These are phyloP conservation scores for Neocucurbitaria cava DNA, from an alignment of 2,329 filamentous ascomycete genomes.

Conservation along the genomic window DNA sequence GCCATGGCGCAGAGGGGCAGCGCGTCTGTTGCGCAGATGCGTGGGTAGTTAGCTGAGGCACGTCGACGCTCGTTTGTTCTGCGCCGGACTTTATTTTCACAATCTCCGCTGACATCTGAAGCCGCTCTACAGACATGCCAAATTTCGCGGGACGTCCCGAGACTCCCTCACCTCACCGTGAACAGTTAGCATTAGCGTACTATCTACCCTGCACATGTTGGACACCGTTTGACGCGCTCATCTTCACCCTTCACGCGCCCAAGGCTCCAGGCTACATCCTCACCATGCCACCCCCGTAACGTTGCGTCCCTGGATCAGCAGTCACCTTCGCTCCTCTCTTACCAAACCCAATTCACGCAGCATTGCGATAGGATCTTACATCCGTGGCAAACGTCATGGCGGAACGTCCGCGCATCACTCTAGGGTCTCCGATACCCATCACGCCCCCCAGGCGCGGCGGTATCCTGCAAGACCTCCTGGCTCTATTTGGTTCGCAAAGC, in stretches of 20 bases:
- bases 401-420: conserved; percentile 17
- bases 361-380: not conserved
- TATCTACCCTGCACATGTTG: not conserved
- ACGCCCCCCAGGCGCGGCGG: conserved; percentile 36
- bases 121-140: not conserved
- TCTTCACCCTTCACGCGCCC: conserved; percentile 1
- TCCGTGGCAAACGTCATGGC: conserved; percentile 24
- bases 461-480: conserved; percentile 32
- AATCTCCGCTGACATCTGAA: not conserved
- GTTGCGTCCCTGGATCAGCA: not conserved
- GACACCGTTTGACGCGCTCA: not conserved
- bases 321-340: conserved; percentile 5
- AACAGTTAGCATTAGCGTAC: not conserved
- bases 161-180: conserved; percentile 8
- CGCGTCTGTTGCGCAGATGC: not conserved
- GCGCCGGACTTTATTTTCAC: not conserved
- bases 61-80: no score
- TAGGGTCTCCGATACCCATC: conserved; percentile 26
- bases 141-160: not conserved
- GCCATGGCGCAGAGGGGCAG: conserved; percentile 29
- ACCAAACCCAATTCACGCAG: not conserved
- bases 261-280: not conserved
- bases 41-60: not conserved
- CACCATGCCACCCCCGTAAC: not conserved
- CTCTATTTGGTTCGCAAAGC: conserved; percentile 37